Base-by-base conservation (phyloP, 2,329 filamentous ascomycete genomes). In the Botrytis byssoidea region DNA sequence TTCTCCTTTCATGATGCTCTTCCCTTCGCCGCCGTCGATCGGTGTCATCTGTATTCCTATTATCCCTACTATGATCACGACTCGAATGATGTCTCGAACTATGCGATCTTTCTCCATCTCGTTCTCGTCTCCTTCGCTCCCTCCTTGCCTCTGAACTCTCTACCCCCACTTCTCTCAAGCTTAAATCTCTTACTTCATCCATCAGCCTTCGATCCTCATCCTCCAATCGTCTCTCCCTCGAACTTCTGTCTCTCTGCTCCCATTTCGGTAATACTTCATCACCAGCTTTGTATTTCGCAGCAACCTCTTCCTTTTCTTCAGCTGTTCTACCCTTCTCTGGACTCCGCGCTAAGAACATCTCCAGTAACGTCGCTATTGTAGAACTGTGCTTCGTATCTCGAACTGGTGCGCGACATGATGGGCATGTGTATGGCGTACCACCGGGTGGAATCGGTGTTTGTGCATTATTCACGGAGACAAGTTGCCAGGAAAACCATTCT, bases 401-500 rank as follows among this genome's bases (percentile, higher is more conserved):
- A 75, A 99, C 95, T 20, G 87, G 84, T 64, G 94, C 93, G 77
- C 96, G 93, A 84, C 96, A 99, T 83, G 94, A 92, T 59, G 96
- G 96, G 84, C 96, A 99, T 64, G 94, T 98, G 82, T 94, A 97
- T 80, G 88, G 81, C 18, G 75, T 77, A 10, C 76, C 68, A 40
- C 76, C 76, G 14, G 76, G 51, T n/a, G 77, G 74, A 22, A 78
- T 71, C 25, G 79, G 74, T 44, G 75, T 77, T 63, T 76, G 75
- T 37, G 77, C 74, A 69, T 77, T 79, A 68, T 77, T 78, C 65
- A 75, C 73, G 16, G 77, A 76, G 35, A 74, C 76, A 25, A 78
- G 76, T 82, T 97, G 94, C 83, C 90, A 96, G 76, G 86, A 85
- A 82, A 98, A 99, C 96, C 96, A 99, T 85, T 97, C 94, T 83